A percentile compares a stretch with the other conserved stretches of the same genome.
These are phyloP conservation scores for Chlorella sp. DNA, from an alignment of 139 green algal species.

Conservation along the genomic window DNA sequence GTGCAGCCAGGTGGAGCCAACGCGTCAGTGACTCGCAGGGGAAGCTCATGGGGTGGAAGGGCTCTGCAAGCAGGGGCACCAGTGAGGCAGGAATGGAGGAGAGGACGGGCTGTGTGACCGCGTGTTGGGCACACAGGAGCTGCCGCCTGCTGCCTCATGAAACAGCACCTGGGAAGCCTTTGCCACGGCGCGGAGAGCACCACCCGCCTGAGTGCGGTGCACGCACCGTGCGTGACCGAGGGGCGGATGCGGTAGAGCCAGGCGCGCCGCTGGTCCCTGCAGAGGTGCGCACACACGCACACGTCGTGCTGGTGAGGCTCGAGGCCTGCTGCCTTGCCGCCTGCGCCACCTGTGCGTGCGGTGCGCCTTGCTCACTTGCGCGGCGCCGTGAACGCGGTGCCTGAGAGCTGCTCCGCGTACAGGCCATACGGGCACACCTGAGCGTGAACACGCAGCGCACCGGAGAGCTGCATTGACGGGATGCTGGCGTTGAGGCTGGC, in stretches of 20 bases:
- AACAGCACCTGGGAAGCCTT: neutral
- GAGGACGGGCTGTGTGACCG: neutral
- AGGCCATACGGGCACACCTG: slow-evolving; percentile 77
- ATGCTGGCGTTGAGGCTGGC: too few species aligned
- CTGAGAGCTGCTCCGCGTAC: slow-evolving; percentile 91
- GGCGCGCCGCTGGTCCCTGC: slow-evolving; percentile 56
- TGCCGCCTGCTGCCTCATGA: too few species aligned
- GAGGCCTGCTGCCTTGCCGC: neutral
- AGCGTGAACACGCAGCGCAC: neutral
- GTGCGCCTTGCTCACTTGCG: slow-evolving; percentile 36
- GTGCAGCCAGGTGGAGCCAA: neutral
- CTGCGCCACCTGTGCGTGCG: neutral
- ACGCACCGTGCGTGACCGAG: slow-evolving; percentile 69
- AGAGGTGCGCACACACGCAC: neutral
- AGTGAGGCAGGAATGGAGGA: neutral
- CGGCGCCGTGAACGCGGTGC: slow-evolving; percentile 88
- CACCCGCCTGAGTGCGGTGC: too few species aligned
- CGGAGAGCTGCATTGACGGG: too few species aligned
- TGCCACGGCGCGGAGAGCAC: too few species aligned
- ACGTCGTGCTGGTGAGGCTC: neutral
- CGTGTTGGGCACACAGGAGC: too few species aligned
- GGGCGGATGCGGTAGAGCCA: slow-evolving; percentile 93
- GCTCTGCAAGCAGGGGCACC: slow-evolving; percentile 8
- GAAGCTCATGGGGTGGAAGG: slow-evolving; percentile 58
- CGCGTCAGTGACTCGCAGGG: slow-evolving; percentile 47